Base-by-base conservation (phyloP, 805 yeast species). In the Saturnispora hagleri region DNA sequence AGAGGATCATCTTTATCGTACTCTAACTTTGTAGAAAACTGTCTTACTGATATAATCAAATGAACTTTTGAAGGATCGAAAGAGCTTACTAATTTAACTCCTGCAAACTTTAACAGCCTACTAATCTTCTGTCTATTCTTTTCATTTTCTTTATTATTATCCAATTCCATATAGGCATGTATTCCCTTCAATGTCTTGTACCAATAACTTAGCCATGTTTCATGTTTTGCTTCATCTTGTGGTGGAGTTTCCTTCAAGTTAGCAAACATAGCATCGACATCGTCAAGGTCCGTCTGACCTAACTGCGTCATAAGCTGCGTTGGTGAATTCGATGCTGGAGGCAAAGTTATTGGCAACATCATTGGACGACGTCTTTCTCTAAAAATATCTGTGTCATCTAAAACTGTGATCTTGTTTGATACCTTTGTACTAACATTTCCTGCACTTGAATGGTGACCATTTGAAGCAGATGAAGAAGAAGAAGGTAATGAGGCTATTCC, bases 171-270 rank as follows among this genome's bases (percentile, higher is more conserved):
- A 57, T 71, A 79, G 8, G 75, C 78, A 10, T 66, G 68, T 3
- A 77, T 69, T 43, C 69, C 71, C 44, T 69, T 71, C 69, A 79
- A 69, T 47, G 73, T 73, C 48, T 71, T 73, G 45, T 73, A 68
- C 84, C 84, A 79, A 43, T 71, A 68, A 33, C 69, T 70, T 55
- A 76, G 78, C 84, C 84, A 79, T 46, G 65, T 63, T 50, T 68
- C 68, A 49, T 75, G 63, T 33, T 76, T 74, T 31, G 61, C 63
- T 17, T 63, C 56, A 13, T 64, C 62, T 22, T 65, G 59, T 5
- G 73, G 72, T 4, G 71, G 69, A 12, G 70, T 67, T 53, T 69
- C 73, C 50, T 66, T 67, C 28, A 68, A 54, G 27, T 61, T 56
- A 38, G 66, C 68, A 52, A 69, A 68, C 18, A 65, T 57, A 51